These are phyloP conservation scores for Amanita fuliginea DNA, from an alignment of 768 basidiomycete species.

Conservation along the genomic window DNA sequence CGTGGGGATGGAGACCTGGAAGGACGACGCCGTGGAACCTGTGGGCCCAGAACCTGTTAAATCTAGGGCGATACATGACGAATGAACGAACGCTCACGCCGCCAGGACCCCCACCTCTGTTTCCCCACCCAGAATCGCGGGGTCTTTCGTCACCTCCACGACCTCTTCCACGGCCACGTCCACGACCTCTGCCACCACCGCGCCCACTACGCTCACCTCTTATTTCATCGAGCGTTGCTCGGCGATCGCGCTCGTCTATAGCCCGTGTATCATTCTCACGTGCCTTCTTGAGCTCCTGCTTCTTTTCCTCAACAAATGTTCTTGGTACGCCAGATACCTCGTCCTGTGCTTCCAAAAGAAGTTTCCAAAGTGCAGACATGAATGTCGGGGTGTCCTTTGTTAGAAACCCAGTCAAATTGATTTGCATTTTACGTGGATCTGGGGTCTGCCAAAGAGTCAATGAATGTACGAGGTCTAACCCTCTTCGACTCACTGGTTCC, in stretches of 20 bases:
- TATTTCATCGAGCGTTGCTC: slow-evolving; percentile 58
- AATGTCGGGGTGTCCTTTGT: slow-evolving; percentile 78
- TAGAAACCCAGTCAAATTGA: slow-evolving; percentile 87
- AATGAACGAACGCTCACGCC: slow-evolving; percentile 17
- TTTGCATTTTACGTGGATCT: slow-evolving; percentile 94
- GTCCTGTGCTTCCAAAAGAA: slow-evolving; percentile 88
- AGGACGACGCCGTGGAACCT: slow-evolving; percentile 36
- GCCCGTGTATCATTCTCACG: slow-evolving; percentile 52
- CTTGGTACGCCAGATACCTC: slow-evolving; percentile 84
- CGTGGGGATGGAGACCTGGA: slow-evolving; percentile 31
- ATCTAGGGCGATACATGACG: not conserved
- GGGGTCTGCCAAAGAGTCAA: slow-evolving; percentile 43
- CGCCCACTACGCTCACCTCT: slow-evolving; percentile 47
- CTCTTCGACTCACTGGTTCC: slow-evolving; percentile 50
- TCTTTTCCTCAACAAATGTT: slow-evolving; percentile 86
- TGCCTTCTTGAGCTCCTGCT: slow-evolving; percentile 75
- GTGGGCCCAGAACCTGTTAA: slow-evolving; percentile 8
- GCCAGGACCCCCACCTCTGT: slow-evolving; percentile 40
- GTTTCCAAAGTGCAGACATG: slow-evolving; percentile 81
- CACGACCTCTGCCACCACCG: slow-evolving; percentile 51
- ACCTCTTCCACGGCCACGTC: slow-evolving; percentile 39
- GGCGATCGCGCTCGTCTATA: slow-evolving; percentile 61
- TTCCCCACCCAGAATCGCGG: slow-evolving; percentile 55
- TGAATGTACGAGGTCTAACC: not conserved
- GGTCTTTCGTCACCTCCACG: slow-evolving; percentile 26